Evolutionary conservation across 208 protist species (phyloP).

Genomic region (Acanthamoeba polyphaga): DNA sequence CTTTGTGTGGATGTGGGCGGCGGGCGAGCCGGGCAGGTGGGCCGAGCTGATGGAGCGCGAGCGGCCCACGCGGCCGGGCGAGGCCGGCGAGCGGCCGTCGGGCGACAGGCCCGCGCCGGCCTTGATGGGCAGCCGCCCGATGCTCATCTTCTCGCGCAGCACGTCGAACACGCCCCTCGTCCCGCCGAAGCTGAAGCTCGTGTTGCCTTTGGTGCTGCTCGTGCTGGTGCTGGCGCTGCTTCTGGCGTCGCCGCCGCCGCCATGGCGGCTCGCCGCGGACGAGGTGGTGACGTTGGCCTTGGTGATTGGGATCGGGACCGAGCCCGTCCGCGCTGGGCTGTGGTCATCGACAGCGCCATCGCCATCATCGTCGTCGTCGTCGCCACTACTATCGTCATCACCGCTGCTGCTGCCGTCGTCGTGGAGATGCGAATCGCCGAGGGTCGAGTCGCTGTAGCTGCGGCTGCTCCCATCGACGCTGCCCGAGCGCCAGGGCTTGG

Average conservation of each 20-base stretch:
- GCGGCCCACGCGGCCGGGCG: neutral
- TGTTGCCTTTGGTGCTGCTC: neutral
- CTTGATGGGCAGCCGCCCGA: neutral
- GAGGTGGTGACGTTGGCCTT: too few species aligned
- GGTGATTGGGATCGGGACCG: neutral
- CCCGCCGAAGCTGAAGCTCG: slow-evolving; percentile 5
- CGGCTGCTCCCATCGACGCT: slow-evolving; percentile 13
- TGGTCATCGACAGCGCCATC: neutral
- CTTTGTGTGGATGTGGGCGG: neutral
- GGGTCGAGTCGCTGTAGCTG: slow-evolving; percentile 28
- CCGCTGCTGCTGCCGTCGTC: neutral
- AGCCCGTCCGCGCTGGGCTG: neutral
- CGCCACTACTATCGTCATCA: neutral
- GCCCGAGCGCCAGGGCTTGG: neutral
- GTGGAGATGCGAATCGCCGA: neutral
- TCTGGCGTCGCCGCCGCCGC: neutral
- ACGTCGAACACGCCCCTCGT: slow-evolving; percentile 7
- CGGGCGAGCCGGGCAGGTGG: neutral
- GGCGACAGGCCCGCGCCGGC: neutral
- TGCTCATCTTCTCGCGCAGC: slow-evolving; percentile 54
- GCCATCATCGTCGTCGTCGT: neutral
- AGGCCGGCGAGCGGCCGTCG: neutral
- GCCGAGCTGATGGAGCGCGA: slow-evolving; percentile 8
- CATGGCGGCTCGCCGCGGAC: neutral
- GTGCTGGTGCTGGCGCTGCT: neutral